Conservation (phyloP, 306 rosid species). For the Cotoneaster glaucophyllus region DNA sequence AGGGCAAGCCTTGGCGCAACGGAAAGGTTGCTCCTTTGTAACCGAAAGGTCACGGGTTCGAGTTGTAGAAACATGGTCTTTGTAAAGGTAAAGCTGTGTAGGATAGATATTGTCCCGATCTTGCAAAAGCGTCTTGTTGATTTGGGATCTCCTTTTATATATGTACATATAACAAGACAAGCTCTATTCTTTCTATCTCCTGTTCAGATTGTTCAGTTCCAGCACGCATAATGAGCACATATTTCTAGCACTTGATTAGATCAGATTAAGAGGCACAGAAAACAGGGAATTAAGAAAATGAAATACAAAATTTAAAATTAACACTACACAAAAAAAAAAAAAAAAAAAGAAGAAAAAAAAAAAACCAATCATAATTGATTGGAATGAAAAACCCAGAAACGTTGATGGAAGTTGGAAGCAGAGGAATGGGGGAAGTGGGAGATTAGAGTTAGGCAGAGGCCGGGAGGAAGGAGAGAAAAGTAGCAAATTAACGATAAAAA, state of each 20-base stretch:
- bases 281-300: neutral
- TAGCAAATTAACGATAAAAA: no score
- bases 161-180: no score
- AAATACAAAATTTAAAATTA: neutral
- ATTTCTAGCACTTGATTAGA: neutral
- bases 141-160: no score
- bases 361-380: neutral
- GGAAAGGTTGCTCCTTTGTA: no score
- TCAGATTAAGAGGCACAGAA: neutral
- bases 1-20: no score
- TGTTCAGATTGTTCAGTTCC: no score
- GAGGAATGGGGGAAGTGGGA: neutral
- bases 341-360: neutral
- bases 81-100: no score
- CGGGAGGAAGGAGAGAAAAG: neutral
- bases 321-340: neutral
- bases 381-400: constrained; percentile 21
- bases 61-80: no score
- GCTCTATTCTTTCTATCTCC: no score
- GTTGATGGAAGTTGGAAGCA: neutral
- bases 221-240: neutral
- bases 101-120: no score
- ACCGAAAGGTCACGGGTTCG: no score
- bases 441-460: neutral
- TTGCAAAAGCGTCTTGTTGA: no score